phyloP scores from a whole-genome alignment of 768 basidiomycete genomes.

The Suillus bovinus region DNA sequence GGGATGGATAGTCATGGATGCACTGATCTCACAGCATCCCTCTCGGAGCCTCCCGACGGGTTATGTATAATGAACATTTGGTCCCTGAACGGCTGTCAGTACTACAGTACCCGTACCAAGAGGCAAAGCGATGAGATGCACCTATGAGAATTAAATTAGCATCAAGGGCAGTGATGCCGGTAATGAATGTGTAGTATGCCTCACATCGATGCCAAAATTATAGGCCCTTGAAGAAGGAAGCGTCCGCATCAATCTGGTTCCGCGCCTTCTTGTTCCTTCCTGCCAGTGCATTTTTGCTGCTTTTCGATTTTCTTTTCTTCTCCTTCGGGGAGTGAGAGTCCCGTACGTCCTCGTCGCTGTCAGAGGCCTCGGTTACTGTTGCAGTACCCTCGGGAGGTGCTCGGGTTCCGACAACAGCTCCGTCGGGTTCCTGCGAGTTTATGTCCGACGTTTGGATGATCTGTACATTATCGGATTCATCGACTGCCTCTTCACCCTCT shows the following conservation, averaged over 20 bases:
- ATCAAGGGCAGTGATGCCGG: not conserved
- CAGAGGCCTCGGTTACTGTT: constrained; percentile 19
- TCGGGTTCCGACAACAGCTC: constrained; percentile 20
- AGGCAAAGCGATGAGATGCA: not conserved
- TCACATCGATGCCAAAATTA: constrained; percentile 24
- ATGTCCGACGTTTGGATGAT: constrained; percentile 18
- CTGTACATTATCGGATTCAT: constrained; percentile 27
- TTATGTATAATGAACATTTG: not conserved
- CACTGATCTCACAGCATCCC: constrained; percentile 10
- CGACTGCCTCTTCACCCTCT: constrained; percentile 24
- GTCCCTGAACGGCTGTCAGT: constrained; percentile 11
- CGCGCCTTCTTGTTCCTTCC: constrained; percentile 58
- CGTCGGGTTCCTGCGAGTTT: constrained; percentile 16
- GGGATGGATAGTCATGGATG: constrained; percentile 33
- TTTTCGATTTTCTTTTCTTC: constrained; percentile 59
- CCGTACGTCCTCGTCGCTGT: constrained; percentile 27
- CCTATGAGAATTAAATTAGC: not conserved
- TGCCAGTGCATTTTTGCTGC: constrained; percentile 48
- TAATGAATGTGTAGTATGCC: not conserved
- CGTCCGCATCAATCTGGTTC: constrained; percentile 57
- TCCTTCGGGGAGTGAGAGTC: constrained; percentile 34
- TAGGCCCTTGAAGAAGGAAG: constrained; percentile 68
- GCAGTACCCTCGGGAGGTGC: constrained; percentile 8
- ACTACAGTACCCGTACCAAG: not conserved
- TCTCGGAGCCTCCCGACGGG: constrained; percentile 2